Evolutionary conservation across 306 rosid genomes (phyloP).

Genomic region (Ochetophila trinervis): DNA sequence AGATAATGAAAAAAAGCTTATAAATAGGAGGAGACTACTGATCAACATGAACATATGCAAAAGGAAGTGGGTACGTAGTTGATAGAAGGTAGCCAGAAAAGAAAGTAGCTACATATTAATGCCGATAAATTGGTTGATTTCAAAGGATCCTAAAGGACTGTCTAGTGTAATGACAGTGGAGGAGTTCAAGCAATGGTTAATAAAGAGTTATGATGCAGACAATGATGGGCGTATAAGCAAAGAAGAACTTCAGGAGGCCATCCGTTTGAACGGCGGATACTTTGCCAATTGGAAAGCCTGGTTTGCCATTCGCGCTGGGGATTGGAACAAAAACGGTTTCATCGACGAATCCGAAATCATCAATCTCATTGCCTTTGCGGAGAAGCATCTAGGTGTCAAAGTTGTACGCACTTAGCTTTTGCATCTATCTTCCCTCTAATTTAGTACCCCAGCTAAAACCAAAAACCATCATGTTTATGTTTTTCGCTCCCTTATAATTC

Average conservation of each 20-base stretch:
- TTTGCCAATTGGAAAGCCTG: not conserved
- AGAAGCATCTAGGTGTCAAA: conserved; percentile 14
- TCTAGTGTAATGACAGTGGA: conserved; percentile 20
- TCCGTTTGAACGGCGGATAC: not conserved
- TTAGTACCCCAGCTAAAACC: too few species aligned
- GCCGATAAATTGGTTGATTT: too few species aligned
- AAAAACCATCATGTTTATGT: too few species aligned
- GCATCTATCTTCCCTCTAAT: too few species aligned
- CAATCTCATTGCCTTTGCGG: conserved; percentile 16
- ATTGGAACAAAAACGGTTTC: conserved; percentile 7
- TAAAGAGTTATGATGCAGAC: conserved; percentile 20
- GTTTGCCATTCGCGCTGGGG: not conserved
- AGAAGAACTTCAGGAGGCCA: conserved; percentile 8
- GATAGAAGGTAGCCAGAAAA: too few species aligned
- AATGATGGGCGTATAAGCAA: conserved; percentile 27
- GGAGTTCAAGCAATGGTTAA: conserved; percentile 18
- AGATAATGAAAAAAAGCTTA: too few species aligned
- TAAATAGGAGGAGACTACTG: too few species aligned
- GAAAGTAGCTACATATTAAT: too few species aligned
- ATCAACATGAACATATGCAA: too few species aligned
- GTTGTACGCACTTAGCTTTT: not conserved
- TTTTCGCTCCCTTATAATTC: too few species aligned
- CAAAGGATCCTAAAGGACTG: not conserved
- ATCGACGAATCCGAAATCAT: conserved; percentile 19
- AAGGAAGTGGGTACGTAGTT: too few species aligned